A percentile compares a stretch with the other conserved stretches of the same genome.
These are phyloP conservation scores for Aurantiochytrium sp. DNA, from an alignment of 108 stramenopile species.

Conservation along the genomic window DNA sequence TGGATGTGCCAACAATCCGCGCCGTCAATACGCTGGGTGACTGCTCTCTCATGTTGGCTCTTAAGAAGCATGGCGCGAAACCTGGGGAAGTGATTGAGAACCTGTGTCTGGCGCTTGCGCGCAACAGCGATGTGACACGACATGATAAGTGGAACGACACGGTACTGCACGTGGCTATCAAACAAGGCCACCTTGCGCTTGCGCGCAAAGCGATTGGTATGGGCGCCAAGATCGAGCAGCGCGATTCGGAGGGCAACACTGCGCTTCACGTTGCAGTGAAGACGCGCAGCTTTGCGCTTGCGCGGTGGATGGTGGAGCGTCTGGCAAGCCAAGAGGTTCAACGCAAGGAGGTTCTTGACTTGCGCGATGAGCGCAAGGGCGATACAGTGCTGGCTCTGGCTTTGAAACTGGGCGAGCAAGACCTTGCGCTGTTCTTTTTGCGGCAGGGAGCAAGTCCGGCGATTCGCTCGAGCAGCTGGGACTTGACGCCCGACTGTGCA, in stretches of 20 bases:
- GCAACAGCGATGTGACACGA: background rate
- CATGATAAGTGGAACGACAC: slow-evolving; percentile 17
- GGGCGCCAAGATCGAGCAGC: background rate
- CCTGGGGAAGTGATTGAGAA: background rate
- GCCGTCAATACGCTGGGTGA: slow-evolving; percentile 7
- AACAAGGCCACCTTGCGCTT: background rate
- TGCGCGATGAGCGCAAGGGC: background rate
- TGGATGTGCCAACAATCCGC: background rate
- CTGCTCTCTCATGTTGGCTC: background rate
- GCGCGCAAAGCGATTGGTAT: background rate
- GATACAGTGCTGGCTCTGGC: background rate
- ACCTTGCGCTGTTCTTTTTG: background rate
- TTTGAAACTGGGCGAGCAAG: background rate
- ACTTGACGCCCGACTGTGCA: background rate
- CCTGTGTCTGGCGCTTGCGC: background rate
- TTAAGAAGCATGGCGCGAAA: background rate
- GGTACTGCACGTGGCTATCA: background rate
- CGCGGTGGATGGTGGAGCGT: background rate
- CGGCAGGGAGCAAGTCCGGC: background rate
- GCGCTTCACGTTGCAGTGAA: background rate
- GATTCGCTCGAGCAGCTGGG: background rate
- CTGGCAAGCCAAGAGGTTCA: background rate
- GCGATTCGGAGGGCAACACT: background rate
- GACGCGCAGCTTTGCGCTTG: background rate
- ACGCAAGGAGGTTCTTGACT: background rate